Evolutionary conservation across 2,329 filamentous ascomycete genomes (phyloP).

Genomic region (Aspergillus awamori): DNA sequence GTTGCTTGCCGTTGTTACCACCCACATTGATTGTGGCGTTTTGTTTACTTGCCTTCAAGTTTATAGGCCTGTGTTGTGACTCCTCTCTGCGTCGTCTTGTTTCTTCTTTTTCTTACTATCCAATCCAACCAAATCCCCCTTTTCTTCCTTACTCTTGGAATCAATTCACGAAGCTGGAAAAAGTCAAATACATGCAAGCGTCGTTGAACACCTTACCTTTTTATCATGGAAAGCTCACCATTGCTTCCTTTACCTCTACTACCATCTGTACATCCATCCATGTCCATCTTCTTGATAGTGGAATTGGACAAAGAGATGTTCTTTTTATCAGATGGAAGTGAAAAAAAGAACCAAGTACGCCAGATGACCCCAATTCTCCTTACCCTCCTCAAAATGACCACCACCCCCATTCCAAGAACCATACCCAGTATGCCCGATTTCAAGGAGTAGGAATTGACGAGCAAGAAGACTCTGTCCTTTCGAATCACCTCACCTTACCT

Average conservation of each 20-base stretch:
- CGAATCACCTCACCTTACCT: no score
- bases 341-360: no score
- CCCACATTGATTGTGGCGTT: conserved; percentile 10
- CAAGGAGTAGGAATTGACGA: no score
- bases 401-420: no score
- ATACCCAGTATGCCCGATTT: no score
- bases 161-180: conserved; percentile 1
- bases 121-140: not conserved
- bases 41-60: conserved; percentile 8
- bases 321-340: no score
- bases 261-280: conserved; percentile 1
- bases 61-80: conserved; percentile 1
- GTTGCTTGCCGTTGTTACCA: conserved; percentile 13
- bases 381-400: no score
- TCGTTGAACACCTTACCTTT: not conserved
- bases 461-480: no score
- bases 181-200: conserved; percentile 1
- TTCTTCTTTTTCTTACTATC: not conserved
- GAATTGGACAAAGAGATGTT: no score
- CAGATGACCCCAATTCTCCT: no score
- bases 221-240: not conserved
- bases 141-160: conserved; percentile 4
- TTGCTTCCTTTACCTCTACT: not conserved
- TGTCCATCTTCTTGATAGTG: not conserved
- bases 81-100: not conserved